A percentile compares a stretch with the other conserved stretches of the same genome.
These are phyloP conservation scores for Stentor coeruleus DNA, from an alignment of 73 alveolate species.

Conservation along the genomic window DNA sequence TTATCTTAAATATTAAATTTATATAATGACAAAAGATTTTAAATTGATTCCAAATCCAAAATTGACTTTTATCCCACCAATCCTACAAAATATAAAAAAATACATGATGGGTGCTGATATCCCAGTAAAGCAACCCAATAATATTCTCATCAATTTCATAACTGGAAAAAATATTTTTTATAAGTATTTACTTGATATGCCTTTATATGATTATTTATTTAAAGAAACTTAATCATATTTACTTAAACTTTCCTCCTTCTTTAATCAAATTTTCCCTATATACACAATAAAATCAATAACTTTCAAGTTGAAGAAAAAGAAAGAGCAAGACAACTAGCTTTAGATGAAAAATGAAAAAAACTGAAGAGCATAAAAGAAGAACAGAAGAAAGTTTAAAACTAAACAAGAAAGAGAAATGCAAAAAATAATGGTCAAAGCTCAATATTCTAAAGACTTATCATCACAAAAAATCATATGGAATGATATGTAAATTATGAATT, in stretches of 20 bases:
- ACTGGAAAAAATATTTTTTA: too few relatives aligned
- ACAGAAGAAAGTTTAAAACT: slow-evolving; percentile 1
- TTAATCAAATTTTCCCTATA: too few relatives aligned
- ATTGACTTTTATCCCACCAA: not conserved
- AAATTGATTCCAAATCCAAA: not conserved
- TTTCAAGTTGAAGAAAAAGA: slow-evolving; percentile 14
- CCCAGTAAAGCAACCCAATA: too few relatives aligned
- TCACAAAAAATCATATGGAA: not conserved
- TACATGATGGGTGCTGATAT: too few relatives aligned
- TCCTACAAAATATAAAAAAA: too few relatives aligned
- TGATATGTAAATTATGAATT: not conserved
- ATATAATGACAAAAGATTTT: not conserved
- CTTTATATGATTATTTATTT: too few relatives aligned
- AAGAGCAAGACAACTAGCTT: not conserved
- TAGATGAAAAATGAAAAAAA: not conserved
- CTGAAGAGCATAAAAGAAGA: slow-evolving; percentile 3
- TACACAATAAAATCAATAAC: too few relatives aligned
- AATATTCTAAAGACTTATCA: not conserved
- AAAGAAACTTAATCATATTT: too few relatives aligned
- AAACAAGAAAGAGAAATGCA: slow-evolving; percentile 13
- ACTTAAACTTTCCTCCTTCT: too few relatives aligned
- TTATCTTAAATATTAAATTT: not conserved
- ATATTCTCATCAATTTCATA: too few relatives aligned
- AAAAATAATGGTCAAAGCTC: not conserved
- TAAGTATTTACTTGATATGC: too few relatives aligned